phyloP scores from a whole-genome alignment of 1,284 basidiomycete species.

The Ganoderma meredithae region DNA sequence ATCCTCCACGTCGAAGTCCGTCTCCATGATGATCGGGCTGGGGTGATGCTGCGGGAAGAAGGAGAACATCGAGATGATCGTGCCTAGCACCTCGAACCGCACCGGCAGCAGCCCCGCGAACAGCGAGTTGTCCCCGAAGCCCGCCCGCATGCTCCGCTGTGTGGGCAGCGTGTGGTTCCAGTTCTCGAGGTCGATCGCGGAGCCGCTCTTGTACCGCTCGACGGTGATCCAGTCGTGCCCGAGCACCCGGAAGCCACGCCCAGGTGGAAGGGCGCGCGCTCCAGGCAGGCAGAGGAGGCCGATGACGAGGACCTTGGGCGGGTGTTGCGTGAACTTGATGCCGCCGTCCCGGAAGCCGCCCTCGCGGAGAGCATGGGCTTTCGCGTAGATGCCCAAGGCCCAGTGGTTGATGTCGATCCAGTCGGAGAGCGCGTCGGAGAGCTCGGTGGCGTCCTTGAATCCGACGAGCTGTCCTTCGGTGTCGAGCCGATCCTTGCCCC shows the following conservation, averaged over 20 bases:
- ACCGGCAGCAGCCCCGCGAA: conserved; percentile 6
- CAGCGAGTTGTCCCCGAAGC: background rate
- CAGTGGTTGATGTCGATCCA: background rate
- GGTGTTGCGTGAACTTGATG: conserved; percentile 1
- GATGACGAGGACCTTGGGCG: conserved; percentile 1
- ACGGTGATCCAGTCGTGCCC: conserved; percentile 4
- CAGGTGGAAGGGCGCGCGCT: background rate
- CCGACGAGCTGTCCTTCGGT: background rate
- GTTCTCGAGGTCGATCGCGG: background rate
- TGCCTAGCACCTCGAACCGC: background rate
- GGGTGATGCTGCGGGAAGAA: conserved; percentile 2
- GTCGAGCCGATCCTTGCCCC: background rate
- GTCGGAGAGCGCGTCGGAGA: background rate
- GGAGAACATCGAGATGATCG: background rate
- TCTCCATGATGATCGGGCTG: background rate
- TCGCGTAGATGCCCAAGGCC: background rate
- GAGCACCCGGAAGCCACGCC: background rate
- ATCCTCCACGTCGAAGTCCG: conserved; percentile 5
- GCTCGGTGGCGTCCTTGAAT: conserved; percentile 1
- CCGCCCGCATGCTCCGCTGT: background rate
- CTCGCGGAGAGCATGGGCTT: background rate
- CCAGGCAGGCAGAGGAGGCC: background rate
- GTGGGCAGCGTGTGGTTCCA: background rate
- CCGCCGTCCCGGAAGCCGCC: background rate
- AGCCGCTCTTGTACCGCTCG: background rate